These are phyloP conservation scores for Ophiosphaerella narmari DNA, from an alignment of 2,329 filamentous ascomycete genomes.

Conservation along the genomic window DNA sequence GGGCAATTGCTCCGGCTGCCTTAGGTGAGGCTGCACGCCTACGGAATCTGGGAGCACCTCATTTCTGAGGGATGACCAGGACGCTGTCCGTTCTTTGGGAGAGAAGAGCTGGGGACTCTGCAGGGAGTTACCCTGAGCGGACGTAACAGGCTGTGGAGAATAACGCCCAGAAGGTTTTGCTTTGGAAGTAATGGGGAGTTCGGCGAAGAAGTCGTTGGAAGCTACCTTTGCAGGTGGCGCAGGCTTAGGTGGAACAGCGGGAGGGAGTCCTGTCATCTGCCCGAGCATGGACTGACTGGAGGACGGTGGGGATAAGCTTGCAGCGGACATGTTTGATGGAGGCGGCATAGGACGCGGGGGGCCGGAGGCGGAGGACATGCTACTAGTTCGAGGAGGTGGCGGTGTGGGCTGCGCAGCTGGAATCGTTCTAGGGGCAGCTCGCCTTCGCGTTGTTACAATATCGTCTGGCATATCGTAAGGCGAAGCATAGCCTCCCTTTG, in stretches of 20 bases:
- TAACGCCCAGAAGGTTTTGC: conserved; percentile 46
- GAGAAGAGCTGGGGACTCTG: conserved; percentile 29
- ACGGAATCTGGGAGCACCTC: conserved; percentile 39
- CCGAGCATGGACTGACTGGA: conserved; percentile 45
- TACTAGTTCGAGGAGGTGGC: conserved; percentile 66
- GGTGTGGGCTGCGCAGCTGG: conserved; percentile 49
- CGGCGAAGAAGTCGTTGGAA: conserved; percentile 54
- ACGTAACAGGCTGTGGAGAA: conserved; percentile 40
- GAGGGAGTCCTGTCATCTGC: conserved; percentile 36
- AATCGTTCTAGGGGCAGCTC: conserved; percentile 38
- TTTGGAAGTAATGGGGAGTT: conserved; percentile 52
- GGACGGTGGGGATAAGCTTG: conserved; percentile 47
- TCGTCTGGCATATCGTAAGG: conserved; percentile 96
- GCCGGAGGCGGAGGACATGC: conserved; percentile 49
- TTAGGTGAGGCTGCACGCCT: conserved; percentile 35
- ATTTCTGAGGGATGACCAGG: conserved; percentile 43
- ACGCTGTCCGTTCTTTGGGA: conserved; percentile 41
- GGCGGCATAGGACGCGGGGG: conserved; percentile 25
- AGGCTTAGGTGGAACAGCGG: conserved; percentile 29
- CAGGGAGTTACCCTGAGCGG: conserved; percentile 29
- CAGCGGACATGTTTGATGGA: conserved; percentile 36
- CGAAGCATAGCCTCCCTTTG: conserved; percentile 89
- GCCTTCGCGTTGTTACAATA: conserved; percentile 72
- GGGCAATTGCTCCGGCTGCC: conserved; percentile 50
- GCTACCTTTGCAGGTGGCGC: conserved; percentile 31